These are phyloP conservation scores for Monilinia aucupariae DNA, from an alignment of 2,329 filamentous ascomycete genomes.

Conservation along the genomic window DNA sequence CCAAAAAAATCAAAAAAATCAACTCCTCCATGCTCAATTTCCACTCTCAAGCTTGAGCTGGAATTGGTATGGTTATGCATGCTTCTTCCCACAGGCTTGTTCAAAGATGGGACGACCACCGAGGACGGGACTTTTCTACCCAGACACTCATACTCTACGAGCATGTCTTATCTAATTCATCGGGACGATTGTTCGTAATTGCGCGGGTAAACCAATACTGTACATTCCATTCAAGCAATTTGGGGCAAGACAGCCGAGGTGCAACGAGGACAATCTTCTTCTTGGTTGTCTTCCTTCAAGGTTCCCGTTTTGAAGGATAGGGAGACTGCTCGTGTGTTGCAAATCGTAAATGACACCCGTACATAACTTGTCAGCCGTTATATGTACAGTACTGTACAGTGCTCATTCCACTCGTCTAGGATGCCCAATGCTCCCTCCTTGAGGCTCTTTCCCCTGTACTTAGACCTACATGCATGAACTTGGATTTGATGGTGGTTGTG, in stretches of 20 bases:
- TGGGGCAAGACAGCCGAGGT: not conserved
- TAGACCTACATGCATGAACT: slow-evolving; percentile 18
- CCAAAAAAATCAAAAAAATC: not conserved
- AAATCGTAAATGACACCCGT: too few species aligned
- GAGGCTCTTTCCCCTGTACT: slow-evolving; percentile 2
- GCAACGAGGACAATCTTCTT: too few species aligned
- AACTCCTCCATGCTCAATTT: not conserved
- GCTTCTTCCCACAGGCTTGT: not conserved
- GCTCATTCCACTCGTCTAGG: not conserved
- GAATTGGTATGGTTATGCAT: not conserved
- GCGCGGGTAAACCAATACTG: not conserved
- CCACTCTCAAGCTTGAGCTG: not conserved
- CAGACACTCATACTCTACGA: not conserved
- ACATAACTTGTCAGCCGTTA: not conserved
- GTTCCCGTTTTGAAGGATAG: not conserved
- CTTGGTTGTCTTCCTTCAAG: not conserved
- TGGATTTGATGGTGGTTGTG: slow-evolving; percentile 6
- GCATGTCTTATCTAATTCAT: not conserved
- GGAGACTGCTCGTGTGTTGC: too few species aligned
- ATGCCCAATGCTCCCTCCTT: slow-evolving; percentile 3
- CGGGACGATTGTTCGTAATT: not conserved
- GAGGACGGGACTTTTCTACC: not conserved
- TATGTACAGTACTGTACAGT: too few species aligned
- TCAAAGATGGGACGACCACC: slow-evolving; percentile 3
- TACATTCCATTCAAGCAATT: not conserved